A percentile compares a stretch with the other conserved stretches of the same genome.
These are phyloP conservation scores for Penicillium sp. DNA, from an alignment of 2,329 filamentous ascomycete genomes.

Conservation along the genomic window DNA sequence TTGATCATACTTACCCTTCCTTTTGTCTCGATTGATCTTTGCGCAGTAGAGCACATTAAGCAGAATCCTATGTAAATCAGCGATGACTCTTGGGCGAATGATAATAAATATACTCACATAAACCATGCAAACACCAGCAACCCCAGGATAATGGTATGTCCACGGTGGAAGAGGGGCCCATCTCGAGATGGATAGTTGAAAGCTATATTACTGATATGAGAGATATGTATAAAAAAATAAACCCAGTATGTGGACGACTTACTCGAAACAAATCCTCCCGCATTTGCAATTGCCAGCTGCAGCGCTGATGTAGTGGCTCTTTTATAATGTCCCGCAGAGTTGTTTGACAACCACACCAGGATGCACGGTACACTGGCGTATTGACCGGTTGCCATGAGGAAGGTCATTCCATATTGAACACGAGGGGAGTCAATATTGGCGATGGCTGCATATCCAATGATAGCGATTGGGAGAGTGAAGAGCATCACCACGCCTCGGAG, in stretches of 20 bases:
- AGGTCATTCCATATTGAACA: conserved; percentile 64
- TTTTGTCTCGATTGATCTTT: conserved; percentile 65
- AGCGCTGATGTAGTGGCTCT: conserved; percentile 64
- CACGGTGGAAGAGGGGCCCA: conserved; percentile 57
- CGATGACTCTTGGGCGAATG: background rate
- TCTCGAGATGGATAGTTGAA: conserved; percentile 61
- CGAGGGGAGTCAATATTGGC: conserved; percentile 53
- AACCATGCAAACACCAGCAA: conserved; percentile 63
- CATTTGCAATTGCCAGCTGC: conserved; percentile 66
- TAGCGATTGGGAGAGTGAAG: conserved; percentile 61
- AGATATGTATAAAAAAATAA: background rate
- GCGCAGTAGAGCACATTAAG: conserved; percentile 61
- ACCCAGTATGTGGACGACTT: conserved; percentile 17
- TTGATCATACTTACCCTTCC: conserved; percentile 56
- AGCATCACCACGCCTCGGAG: conserved; percentile 63
- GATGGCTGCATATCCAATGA: conserved; percentile 64
- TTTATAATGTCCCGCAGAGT: conserved; percentile 68
- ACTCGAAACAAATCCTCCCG: conserved; percentile 65
- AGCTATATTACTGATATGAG: background rate
- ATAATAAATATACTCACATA: conserved; percentile 50
- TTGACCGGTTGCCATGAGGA: conserved; percentile 64
- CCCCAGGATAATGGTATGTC: conserved; percentile 61
- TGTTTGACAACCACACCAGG: conserved; percentile 66
- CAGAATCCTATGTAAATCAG: conserved; percentile 47
- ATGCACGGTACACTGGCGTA: conserved; percentile 63